Conservation (phyloP, 2,329 filamentous ascomycete genomes). For the Epichloe festucae region DNA sequence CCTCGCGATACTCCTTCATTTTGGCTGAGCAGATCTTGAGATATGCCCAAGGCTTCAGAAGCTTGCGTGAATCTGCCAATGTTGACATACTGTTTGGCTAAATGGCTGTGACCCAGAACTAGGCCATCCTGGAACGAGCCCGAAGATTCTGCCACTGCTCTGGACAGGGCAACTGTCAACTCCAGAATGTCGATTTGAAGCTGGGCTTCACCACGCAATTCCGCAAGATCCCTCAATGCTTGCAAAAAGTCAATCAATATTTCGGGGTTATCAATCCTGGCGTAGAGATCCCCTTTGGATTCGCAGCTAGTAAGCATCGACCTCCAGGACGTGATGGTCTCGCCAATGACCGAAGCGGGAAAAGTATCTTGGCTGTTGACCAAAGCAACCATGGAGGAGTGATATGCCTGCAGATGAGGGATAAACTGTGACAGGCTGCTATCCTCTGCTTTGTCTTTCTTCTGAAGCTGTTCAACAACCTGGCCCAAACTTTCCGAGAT, state of each 20-base stretch:
- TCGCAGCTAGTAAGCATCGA: conserved; percentile 25
- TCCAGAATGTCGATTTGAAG: conserved; percentile 35
- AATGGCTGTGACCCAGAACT: conserved; percentile 32
- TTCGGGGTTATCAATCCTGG: conserved; percentile 35
- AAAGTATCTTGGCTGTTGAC: conserved; percentile 21
- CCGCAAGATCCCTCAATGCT: conserved; percentile 37
- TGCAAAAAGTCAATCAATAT: conserved; percentile 36
- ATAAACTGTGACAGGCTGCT: conserved; percentile 29
- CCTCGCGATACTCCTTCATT: conserved; percentile 26
- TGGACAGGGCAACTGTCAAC: conserved; percentile 30
- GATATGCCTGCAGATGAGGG: conserved; percentile 34
- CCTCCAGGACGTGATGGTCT: conserved; percentile 32
- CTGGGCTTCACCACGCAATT: conserved; percentile 34
- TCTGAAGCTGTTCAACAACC: conserved; percentile 22
- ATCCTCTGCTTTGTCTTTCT: conserved; percentile 31
- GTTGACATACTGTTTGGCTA: conserved; percentile 40
- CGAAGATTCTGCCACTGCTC: conserved; percentile 16
- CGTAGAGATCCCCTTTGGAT: conserved; percentile 27
- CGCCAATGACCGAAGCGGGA: conserved; percentile 19
- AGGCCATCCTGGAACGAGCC: conserved; percentile 24
- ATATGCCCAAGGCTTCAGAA: conserved; percentile 40
- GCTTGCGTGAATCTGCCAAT: conserved; percentile 40
- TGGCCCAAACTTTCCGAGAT: conserved; percentile 28
- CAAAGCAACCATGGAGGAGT: conserved; percentile 31
- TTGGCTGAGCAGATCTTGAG: conserved; percentile 33